Conservation (phyloP, 768 basidiomycete genomes). For the Asterophora lycoperdoides region DNA sequence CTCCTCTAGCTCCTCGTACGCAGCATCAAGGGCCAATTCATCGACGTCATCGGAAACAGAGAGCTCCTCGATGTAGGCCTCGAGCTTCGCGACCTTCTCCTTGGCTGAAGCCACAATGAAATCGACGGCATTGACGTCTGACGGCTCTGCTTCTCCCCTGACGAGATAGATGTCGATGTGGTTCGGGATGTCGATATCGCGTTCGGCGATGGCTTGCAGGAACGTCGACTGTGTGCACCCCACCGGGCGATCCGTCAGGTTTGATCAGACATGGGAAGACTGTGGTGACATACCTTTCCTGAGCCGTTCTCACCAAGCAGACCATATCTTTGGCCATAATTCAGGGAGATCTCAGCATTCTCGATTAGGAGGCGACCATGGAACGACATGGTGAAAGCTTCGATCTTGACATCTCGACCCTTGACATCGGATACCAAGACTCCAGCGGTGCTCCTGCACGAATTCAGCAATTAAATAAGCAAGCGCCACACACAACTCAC, state of each 20-base stretch:
- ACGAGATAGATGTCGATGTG: constrained; percentile 99
- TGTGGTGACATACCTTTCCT: constrained; percentile 74
- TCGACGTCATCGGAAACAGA: constrained; percentile 88
- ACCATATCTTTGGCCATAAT: constrained; percentile 91
- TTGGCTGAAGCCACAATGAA: constrained; percentile 92
- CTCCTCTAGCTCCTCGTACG: constrained; percentile 96
- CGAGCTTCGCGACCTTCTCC: constrained; percentile 89
- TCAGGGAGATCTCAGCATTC: constrained; percentile 57
- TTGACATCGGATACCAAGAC: constrained; percentile 91
- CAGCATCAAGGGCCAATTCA: constrained; percentile 78
- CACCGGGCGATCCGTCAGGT: not conserved
- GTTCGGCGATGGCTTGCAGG: constrained; percentile 91
- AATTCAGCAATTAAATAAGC: not conserved
- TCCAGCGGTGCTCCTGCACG: constrained; percentile 79
- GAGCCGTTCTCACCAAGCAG: constrained; percentile 96
- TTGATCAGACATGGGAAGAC: not conserved
- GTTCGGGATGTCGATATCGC: constrained; percentile 89
- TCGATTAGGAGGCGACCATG: constrained; percentile 86
- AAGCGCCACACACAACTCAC: constrained; percentile 33
- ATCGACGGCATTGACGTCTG: constrained; percentile 93
- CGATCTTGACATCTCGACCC: constrained; percentile 96
- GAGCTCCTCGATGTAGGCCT: constrained; percentile 90
- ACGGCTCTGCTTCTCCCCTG: constrained; percentile 91
- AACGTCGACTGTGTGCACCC: constrained; percentile 80
- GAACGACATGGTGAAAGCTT: constrained; percentile 93